A percentile compares a stretch with the other conserved stretches of the same genome.
These are phyloP conservation scores for Cupressus sempervirens DNA, from an alignment of 75 land plant genomes.

Conservation along the genomic window DNA sequence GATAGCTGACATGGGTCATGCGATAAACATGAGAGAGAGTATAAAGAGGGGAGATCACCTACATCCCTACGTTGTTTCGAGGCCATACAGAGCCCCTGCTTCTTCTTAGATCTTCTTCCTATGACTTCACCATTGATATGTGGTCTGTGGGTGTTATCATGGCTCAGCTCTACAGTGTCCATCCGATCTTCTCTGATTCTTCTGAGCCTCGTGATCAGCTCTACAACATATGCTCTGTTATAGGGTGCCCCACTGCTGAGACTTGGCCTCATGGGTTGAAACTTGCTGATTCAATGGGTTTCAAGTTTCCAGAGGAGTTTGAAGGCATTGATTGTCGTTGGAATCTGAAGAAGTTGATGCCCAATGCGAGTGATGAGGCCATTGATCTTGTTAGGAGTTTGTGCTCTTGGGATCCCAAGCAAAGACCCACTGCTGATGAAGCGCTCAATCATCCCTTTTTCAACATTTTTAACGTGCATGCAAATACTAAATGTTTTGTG, in stretches of 20 bases:
- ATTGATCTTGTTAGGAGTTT: background rate
- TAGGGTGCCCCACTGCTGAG: background rate
- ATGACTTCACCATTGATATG: slow-evolving; percentile 31
- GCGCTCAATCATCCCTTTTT: slow-evolving; percentile 1
- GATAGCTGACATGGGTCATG: slow-evolving; percentile 38
- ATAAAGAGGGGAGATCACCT: slow-evolving; percentile 16
- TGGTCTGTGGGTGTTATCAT: slow-evolving; percentile 27
- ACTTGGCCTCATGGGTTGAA: background rate
- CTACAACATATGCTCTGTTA: background rate
- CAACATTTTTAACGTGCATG: background rate
- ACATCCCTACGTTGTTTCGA: slow-evolving; percentile 34
- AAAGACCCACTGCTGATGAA: background rate
- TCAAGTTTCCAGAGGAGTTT: background rate
- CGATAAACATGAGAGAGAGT: slow-evolving; percentile 5
- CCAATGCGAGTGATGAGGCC: background rate
- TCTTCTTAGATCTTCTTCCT: slow-evolving; percentile 21
- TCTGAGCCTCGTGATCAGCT: background rate
- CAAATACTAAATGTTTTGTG: background rate
- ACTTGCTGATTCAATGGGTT: background rate
- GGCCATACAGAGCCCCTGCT: slow-evolving; percentile 40
- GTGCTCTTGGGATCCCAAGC: background rate
- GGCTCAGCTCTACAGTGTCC: background rate
- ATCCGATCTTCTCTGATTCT: background rate
- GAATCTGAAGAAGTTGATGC: background rate
- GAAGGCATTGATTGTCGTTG: background rate